Conservation (phyloP, 1,139 yeast species). For the Kurtzmaniella natalensis region DNA sequence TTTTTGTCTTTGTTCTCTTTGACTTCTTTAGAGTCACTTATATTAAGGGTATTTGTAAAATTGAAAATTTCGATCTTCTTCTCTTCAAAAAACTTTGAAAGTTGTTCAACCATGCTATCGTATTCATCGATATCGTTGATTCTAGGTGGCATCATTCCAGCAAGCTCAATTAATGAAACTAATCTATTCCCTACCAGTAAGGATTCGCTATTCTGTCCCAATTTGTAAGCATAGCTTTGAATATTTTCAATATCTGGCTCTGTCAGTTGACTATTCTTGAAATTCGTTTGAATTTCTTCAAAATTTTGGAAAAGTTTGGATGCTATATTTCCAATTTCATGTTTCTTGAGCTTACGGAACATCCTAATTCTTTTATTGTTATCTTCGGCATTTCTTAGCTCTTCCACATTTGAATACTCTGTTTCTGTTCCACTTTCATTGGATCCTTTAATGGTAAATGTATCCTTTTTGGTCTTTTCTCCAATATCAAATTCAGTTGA, state of each 20-base stretch:
- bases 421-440: too few relatives aligned
- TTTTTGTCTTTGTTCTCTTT: slow-evolving; percentile 7
- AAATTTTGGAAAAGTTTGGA: background rate
- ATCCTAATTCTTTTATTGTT: background rate
- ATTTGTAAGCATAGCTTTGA: slow-evolving; percentile 27
- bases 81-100: slow-evolving; percentile 30
- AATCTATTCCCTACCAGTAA: background rate
- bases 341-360: slow-evolving; percentile 1
- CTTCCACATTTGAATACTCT: background rate
- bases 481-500: background rate
- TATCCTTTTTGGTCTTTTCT: background rate
- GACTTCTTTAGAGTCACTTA: background rate
- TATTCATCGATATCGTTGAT: slow-evolving; percentile 37
- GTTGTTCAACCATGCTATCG: slow-evolving; percentile 49
- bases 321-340: slow-evolving; percentile 1
- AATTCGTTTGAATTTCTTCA: background rate
- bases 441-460: too few relatives aligned
- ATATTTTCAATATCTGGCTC: slow-evolving; percentile 13
- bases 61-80: slow-evolving; percentile 17
- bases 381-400: background rate
- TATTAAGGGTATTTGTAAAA: slow-evolving; percentile 1
- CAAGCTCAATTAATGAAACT: slow-evolving; percentile 23
- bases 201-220: slow-evolving; percentile 21
- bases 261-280: slow-evolving; percentile 4
- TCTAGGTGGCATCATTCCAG: slow-evolving; percentile 17